A percentile compares a stretch with the other conserved stretches of the same genome.
phyloP scores from a whole-genome alignment of 108 stramenopile species.

The Fistulifera solaris region DNA sequence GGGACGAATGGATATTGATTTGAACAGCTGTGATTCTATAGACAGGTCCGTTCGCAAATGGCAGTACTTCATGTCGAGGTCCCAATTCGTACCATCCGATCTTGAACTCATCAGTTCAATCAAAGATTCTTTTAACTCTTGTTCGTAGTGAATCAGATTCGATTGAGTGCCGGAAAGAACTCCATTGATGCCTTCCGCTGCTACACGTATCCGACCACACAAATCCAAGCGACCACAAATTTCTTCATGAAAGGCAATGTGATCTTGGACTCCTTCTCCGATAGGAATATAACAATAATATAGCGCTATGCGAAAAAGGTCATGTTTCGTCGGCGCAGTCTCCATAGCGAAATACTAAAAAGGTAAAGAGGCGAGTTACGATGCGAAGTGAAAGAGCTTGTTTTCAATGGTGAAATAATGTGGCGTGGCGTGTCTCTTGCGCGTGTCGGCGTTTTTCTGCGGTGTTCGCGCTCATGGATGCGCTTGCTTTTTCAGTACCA shows the following conservation, averaged over 20 bases:
- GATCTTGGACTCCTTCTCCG: conserved; percentile 15
- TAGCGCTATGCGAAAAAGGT: conserved; percentile 38
- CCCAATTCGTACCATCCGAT: neutral
- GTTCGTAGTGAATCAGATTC: conserved; percentile 39
- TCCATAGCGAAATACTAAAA: neutral
- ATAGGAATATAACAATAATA: conserved; percentile 62
- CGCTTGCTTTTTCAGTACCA: no score
- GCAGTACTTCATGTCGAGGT: conserved; percentile 72
- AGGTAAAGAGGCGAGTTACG: no score
- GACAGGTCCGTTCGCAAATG: conserved; percentile 50
- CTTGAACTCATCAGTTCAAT: neutral
- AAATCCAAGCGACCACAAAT: conserved; percentile 31
- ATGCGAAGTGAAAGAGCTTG: no score
- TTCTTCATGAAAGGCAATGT: conserved; percentile 36
- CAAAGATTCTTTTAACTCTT: conserved; percentile 23
- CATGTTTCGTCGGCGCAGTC: neutral
- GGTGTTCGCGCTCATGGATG: no score
- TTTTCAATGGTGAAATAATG: no score
- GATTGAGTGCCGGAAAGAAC: conserved; percentile 45
- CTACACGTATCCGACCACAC: conserved; percentile 61
- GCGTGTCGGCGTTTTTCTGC: no score
- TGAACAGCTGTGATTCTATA: conserved; percentile 50
- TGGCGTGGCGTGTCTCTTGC: no score
- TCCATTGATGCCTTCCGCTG: conserved; percentile 73
- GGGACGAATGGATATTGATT: conserved; percentile 40